Evolutionary conservation across 768 basidiomycete genomes (phyloP), one percentile per base, ranked within the genome.

Genomic region (Hericium coralloides): DNA sequence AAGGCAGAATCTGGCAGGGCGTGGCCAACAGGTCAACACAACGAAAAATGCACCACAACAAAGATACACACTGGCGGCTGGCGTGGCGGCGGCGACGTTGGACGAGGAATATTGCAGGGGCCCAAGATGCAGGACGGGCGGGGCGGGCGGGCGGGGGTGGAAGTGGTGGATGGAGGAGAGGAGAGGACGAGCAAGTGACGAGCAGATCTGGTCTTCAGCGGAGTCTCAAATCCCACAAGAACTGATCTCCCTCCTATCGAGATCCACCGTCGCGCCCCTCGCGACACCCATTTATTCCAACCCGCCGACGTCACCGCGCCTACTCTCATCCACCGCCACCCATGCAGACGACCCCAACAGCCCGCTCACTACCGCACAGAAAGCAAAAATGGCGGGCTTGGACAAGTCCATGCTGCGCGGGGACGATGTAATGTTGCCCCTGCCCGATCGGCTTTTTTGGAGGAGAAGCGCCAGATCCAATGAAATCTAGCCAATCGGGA

Each of bases 401-500:
- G 31, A 9, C 31, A 31, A 31, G 31, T 31, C 31, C 31, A 31
- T 31, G 31, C 10, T 31, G 31, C 31, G 31, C 31, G 31, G 31
- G 31, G 31, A 31, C 31, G 31, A 31, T 31, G 31, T 49, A 48
- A 55, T 55, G 50, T 56, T 55, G 59, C 56, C 59, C 26, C 31
- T 57, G 55, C 59, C 60, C 56, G 60, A 61, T 61, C 60, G 60
- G 60, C 60, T 59, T 60, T 60, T n/a, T 60, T 60, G 53, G 53
- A 52, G 53, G 52, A 54, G 55, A 51, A 61, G 52, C 53, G 57
- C 60, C 55, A 60, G 61, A 60, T 60, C 61, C 59, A 54, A 58
- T 52, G 59, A 57, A 62, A 62, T 62, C 61, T 43, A 54, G 51
- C 56, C 56, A 62, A 62, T 62, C 61, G 61, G 61, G 61, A 62